Conservation (phyloP, 371 early-diverging fungal genomes). For the Syncephalastrum monosporum region DNA sequence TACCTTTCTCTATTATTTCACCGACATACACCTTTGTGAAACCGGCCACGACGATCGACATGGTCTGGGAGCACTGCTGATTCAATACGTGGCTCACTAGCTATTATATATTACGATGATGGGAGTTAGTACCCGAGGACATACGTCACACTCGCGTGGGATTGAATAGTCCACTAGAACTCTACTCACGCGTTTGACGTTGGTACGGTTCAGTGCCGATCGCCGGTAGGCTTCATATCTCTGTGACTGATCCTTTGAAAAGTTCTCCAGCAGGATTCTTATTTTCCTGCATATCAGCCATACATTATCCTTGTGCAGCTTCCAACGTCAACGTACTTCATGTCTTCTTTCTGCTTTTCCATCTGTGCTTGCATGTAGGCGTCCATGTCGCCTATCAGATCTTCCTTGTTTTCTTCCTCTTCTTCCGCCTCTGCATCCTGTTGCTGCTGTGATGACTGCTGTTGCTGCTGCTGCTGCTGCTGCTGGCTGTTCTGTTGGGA, state of each 20-base stretch:
- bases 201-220: slow-evolving; percentile 81
- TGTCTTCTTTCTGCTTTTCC: slow-evolving; percentile 50
- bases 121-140: not conserved
- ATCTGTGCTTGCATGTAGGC: slow-evolving; percentile 47
- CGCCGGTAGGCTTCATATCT: slow-evolving; percentile 91
- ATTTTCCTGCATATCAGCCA: not conserved
- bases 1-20: slow-evolving; percentile 90
- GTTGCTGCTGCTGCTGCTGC: slow-evolving; percentile 10
- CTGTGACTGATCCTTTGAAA: slow-evolving; percentile 79
- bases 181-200: slow-evolving; percentile 75
- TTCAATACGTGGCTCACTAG: slow-evolving; percentile 72
- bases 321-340: slow-evolving; percentile 27
- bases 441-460: slow-evolving; percentile 14
- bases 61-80: slow-evolving; percentile 83
- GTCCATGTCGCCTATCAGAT: slow-evolving; percentile 40
- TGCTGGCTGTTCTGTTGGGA: slow-evolving; percentile 10
- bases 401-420: slow-evolving; percentile 48
- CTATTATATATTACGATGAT: slow-evolving; percentile 30
- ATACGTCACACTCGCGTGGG: no score
- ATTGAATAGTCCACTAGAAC: not conserved
- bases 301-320: not conserved
- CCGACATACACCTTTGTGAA: slow-evolving; percentile 96
- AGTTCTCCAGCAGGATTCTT: slow-evolving; percentile 77
- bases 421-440: slow-evolving; percentile 35
- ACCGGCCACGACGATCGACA: slow-evolving; percentile 92